Evolutionary conservation across 306 rosid genomes (phyloP), one percentile per base, ranked within the genome.

Genomic region (Corylus avellana): DNA sequence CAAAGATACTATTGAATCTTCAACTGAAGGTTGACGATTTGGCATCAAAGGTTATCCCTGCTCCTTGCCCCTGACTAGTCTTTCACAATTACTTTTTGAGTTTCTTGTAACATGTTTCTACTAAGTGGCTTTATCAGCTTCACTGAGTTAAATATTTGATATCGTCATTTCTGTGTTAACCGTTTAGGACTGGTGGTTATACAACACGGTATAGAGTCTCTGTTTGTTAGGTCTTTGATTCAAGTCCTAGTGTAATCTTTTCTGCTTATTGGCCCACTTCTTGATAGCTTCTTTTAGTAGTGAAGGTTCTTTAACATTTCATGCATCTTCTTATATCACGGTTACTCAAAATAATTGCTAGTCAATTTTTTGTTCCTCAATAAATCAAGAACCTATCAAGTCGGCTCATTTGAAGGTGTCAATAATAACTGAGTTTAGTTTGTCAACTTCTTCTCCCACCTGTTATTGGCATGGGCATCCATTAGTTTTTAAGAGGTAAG

Each of bases 11-110:
- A 72, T 81, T 89, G 85, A 92, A 89, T 84, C 95, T 94, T 79
- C 97, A 94, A 77, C 98, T 90, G 79, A 94, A 92, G 85, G 97
- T 94, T 61, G 97, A 88, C 72, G 98, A 94, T 85, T 83, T 94
- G 91, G 98, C 97, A 54, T 91, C 98, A 59, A 94, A 94, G 98
- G 98, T 94, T 57, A 68, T 42, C 42, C 25, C 74, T 22, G 12
- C 51, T 70, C 66, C 75, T 69, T 68, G 50, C 55, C 53, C 74
- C 54, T 75, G 20, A 67, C 47, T 17, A 17, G 2, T n/a, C 50
- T 39, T 42, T 67, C 50, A 67, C 8, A 67, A 39, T 67, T 39
- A 17, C 2, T 17, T 67, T 67, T 17, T 42, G 25, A 18, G 72
- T n/a, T 67, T 67, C n/a, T 67, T 4, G 51, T 67, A 42, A 67